These are phyloP conservation scores for Verbascum thapsus DNA, from an alignment of 257 asterid genomes.

Conservation along the genomic window DNA sequence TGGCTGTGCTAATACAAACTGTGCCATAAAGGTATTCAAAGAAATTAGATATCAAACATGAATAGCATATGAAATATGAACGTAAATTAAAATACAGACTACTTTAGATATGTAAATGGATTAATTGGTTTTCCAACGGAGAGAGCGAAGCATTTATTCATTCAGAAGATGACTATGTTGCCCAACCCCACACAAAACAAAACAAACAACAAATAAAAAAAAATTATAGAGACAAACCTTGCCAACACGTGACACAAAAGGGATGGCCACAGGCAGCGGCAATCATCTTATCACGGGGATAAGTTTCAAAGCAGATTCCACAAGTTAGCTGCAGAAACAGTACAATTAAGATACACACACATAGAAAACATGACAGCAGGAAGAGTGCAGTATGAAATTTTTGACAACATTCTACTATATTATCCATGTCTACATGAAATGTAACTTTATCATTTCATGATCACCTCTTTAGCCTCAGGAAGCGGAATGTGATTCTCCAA, in stretches of 20 bases:
- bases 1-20: conserved; percentile 78
- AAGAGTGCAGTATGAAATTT: conserved; percentile 13
- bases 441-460: conserved; percentile 25
- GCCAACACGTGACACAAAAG: conserved; percentile 81
- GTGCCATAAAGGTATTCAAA: conserved; percentile 32
- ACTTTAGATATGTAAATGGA: no score
- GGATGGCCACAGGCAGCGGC: conserved; percentile 92
- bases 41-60: conserved; percentile 7
- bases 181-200: conserved; percentile 12
- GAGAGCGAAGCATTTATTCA: neutral
- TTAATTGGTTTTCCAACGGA: neutral
- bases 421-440: conserved; percentile 18
- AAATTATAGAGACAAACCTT: conserved; percentile 49
- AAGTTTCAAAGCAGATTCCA: conserved; percentile 89
- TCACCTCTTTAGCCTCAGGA: conserved; percentile 75
- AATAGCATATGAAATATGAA: conserved; percentile 14
- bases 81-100: conserved; percentile 1
- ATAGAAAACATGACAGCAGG: conserved; percentile 14
- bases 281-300: conserved; percentile 55
- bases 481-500: conserved; percentile 65
- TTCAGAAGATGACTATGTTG: conserved; percentile 9
- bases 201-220: conserved; percentile 20
- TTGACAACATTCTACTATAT: conserved; percentile 14
- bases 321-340: conserved; percentile 74
- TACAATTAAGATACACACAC: conserved; percentile 24